phyloP scores from a whole-genome alignment of 176 grass and related monocot species.

The Hordeum vulgare region DNA sequence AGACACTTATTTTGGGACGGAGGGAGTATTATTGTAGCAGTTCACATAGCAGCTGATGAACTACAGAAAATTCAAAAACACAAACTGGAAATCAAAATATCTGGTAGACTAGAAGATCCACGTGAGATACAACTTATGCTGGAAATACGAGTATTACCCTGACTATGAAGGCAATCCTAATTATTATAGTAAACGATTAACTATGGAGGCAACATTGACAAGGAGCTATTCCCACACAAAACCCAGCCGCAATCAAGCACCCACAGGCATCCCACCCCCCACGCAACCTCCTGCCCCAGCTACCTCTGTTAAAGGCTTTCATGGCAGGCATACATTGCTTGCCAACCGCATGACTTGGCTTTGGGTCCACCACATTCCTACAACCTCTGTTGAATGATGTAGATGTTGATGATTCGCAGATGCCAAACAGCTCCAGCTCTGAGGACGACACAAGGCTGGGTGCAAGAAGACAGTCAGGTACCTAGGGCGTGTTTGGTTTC shows the following conservation, averaged over 20 bases:
- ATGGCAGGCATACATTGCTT: too few relatives aligned
- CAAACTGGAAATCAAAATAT: not conserved
- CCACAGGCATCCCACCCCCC: too few relatives aligned
- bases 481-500: not conserved
- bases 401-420: not conserved
- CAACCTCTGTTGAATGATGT: not conserved
- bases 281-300: too few relatives aligned
- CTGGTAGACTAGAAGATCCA: not conserved
- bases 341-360: too few relatives aligned
- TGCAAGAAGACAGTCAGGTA: not conserved
- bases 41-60: not conserved
- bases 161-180: not conserved
- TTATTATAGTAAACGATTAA: not conserved
- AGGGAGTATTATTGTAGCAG: not conserved
- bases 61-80: not conserved
- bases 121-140: not conserved
- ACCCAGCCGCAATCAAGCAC: too few relatives aligned
- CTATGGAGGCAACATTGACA: too few relatives aligned
- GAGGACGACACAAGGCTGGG: not conserved
- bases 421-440: not conserved
- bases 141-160: not conserved
- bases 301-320: too few relatives aligned
- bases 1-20: too few relatives aligned
- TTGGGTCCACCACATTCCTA: too few relatives aligned
- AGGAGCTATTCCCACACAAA: too few relatives aligned